Evolutionary conservation across 169 alveolate species (phyloP), one percentile per base, ranked within the genome.

Genomic region (Eimeria falciformis): DNA sequence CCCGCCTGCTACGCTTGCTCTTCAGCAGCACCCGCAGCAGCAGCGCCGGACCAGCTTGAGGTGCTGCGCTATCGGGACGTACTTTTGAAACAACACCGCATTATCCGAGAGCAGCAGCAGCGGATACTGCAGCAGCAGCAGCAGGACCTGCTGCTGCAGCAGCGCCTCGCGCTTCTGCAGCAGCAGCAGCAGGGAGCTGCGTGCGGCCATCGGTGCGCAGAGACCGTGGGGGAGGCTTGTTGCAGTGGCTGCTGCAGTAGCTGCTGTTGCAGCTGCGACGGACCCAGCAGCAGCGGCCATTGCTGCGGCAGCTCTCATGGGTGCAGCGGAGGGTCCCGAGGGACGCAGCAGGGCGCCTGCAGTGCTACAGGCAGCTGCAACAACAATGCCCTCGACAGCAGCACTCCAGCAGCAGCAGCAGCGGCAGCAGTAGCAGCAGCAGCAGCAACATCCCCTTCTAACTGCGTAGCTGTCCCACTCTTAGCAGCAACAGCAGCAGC

Each of bases 121-220:
- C 45, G 50, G 11, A 25, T 71, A 71, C 9, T 71, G 56, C 50
- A 12, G 83, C 83, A 71, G 58, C 83, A 71, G 83, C 83, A 71
- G 83, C 83, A 71, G 56, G 83, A 58, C 71, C 21, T 14, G 71
- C 27, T 58, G 27, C 25, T 58, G 71, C 71, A 58, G 71, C 71
- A 58, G 83, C 83, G 83, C 56, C 56, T 71, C 6, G 83, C 83
- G 18, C 29, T 71, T 29, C 83, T 71, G 58, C 58, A 71, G 83
- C 83, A 71, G 83, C 83, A 71, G 56, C 83, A 71, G 25, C 83
- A 71, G 79, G 33, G 14, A 7, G 43, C 78, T 66, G 29, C 43
- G 3, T 66, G 78, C 33, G 78, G 78, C n/a, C 33, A 17, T 25
- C 5, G 78, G 18, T 7, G n/a, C 33, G 5, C 6, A n/a, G 78